Conservation (phyloP, 2,329 filamentous ascomycete species). For the Diaporthe vaccinii region DNA sequence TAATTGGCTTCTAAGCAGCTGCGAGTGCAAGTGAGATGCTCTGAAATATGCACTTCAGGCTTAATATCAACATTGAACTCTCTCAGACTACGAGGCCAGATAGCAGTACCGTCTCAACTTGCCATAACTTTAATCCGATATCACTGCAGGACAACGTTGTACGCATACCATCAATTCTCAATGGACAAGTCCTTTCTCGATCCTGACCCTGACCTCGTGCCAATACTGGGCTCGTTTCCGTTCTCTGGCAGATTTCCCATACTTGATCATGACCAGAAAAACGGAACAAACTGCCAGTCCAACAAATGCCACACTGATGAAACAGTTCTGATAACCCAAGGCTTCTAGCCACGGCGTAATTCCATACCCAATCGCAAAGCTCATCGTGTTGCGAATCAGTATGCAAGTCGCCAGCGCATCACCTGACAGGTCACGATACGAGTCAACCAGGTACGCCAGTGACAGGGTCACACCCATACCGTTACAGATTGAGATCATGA, state of each 20-base stretch:
- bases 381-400: slow-evolving; percentile 46
- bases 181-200: slow-evolving; percentile 49
- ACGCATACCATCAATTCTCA: slow-evolving; percentile 27
- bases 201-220: slow-evolving; percentile 47
- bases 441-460: slow-evolving; percentile 62
- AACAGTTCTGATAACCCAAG: slow-evolving; percentile 40
- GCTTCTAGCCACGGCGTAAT: slow-evolving; percentile 41
- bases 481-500: slow-evolving; percentile 58
- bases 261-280: slow-evolving; percentile 49
- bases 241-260: slow-evolving; percentile 49
- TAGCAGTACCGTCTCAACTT: neutral
- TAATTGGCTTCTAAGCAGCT: slow-evolving; percentile 37
- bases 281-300: slow-evolving; percentile 49
- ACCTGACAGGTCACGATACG: slow-evolving; percentile 60
- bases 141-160: neutral
- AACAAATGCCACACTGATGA: slow-evolving; percentile 48
- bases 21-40: neutral
- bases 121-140: neutral
- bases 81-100: neutral
- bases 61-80: neutral
- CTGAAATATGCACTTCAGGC: neutral
- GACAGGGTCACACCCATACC: slow-evolving; percentile 58
- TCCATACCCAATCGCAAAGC: slow-evolving; percentile 41
- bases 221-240: slow-evolving; percentile 48
- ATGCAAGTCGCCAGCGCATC: slow-evolving; percentile 66